Evolutionary conservation across 495 filamentous ascomycete species (phyloP).

Genomic region (Rostrohypoxylon terebratum): DNA sequence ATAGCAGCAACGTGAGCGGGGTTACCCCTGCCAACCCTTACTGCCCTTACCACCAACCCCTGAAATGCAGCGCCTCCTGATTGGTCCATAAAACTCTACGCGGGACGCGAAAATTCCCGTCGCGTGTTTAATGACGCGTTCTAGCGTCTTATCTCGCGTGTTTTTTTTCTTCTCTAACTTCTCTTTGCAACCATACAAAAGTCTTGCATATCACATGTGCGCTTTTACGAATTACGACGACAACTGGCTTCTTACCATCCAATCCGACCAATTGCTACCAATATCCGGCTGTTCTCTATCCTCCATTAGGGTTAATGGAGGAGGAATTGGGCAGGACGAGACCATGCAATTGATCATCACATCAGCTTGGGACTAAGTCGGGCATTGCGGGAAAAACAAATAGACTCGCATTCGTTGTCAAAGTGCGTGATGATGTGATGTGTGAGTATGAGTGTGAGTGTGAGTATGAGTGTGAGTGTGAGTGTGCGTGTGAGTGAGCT

Average conservation of each 20-base stretch:
- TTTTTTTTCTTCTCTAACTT: background rate
- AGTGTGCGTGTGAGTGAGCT: background rate
- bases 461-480: no score
- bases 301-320: background rate
- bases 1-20: background rate
- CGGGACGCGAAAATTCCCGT: constrained; percentile 32
- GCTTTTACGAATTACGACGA: background rate
- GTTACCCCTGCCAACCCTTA: background rate
- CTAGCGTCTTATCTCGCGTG: background rate
- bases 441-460: no score
- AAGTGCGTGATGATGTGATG: background rate
- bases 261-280: background rate
- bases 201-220: background rate
- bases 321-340: background rate
- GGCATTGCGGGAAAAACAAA: background rate
- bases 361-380: background rate
- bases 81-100: background rate
- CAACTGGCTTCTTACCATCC: background rate
- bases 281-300: background rate
- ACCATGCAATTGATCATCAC: background rate
- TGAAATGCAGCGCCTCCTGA: background rate
- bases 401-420: constrained; percentile 5
- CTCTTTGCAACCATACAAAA: constrained; percentile 2
- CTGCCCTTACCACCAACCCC: no score
- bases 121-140: constrained; percentile 19